Evolutionary conservation across 1,284 basidiomycete species (phyloP).

Genomic region (Wallemia hederae): DNA sequence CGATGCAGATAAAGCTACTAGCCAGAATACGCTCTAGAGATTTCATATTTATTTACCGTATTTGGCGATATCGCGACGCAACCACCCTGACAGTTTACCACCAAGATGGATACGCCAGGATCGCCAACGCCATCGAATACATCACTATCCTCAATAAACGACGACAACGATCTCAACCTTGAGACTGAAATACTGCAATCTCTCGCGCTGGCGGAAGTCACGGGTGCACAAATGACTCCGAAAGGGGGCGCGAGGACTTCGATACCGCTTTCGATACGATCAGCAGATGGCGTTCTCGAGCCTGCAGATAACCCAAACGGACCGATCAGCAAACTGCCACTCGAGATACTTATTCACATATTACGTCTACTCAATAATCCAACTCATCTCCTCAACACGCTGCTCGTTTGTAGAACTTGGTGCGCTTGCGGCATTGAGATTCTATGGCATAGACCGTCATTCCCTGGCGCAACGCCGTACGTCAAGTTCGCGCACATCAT

Average conservation of each 20-base stretch:
- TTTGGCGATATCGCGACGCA: not conserved
- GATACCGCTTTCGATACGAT: not conserved
- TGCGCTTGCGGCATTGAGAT: conserved; percentile 84
- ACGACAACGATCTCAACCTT: not conserved
- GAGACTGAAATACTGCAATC: not conserved
- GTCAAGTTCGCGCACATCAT: conserved; percentile 46
- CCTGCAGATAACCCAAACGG: not conserved
- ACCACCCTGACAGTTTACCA: not conserved
- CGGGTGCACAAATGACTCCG: not conserved
- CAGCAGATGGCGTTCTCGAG: not conserved
- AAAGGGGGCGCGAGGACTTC: not conserved
- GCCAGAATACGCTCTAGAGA: not conserved
- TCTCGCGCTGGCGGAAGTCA: not conserved
- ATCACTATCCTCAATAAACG: not conserved
- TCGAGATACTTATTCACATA: conserved; percentile 79
- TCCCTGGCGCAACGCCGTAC: conserved; percentile 38
- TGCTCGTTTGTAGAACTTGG: conserved; percentile 72
- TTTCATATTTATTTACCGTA: not conserved
- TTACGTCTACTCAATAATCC: conserved; percentile 49
- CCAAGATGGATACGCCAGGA: not conserved
- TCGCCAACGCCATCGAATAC: not conserved
- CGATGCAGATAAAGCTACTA: not conserved
- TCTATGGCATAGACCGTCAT: conserved; percentile 72
- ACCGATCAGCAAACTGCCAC: conserved; percentile 27
- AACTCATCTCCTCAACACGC: conserved; percentile 39